A percentile compares a stretch with the other conserved stretches of the same genome.
phyloP scores from a whole-genome alignment of 2,329 filamentous ascomycete genomes.

The Teratosphaeria viscida region DNA sequence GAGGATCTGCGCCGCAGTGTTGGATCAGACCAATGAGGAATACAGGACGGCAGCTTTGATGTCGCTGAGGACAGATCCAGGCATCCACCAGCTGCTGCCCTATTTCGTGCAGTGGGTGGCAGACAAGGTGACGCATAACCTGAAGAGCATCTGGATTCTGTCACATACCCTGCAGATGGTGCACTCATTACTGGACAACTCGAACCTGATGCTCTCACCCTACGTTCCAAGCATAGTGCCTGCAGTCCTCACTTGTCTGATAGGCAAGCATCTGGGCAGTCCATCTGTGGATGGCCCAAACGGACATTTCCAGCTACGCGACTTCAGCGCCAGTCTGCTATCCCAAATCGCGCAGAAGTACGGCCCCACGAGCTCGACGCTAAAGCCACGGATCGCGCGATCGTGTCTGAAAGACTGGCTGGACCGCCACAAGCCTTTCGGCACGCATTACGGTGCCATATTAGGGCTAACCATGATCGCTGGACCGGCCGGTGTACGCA shows the following conservation, averaged over 20 bases:
- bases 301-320: conserved; percentile 68
- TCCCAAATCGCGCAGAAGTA: conserved; percentile 73
- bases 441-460: conserved; percentile 82
- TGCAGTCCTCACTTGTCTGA: conserved; percentile 81
- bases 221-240: conserved; percentile 65
- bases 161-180: conserved; percentile 88
- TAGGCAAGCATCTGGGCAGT: conserved; percentile 68
- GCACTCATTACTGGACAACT: conserved; percentile 73
- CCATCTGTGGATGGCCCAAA: conserved; percentile 36
- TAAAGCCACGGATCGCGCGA: conserved; percentile 81
- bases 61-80: conserved; percentile 78
- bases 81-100: conserved; percentile 86
- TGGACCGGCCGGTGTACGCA: conserved; percentile 53
- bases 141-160: conserved; percentile 81
- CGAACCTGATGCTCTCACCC: conserved; percentile 62
- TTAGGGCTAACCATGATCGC: conserved; percentile 70
- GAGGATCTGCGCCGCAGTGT: conserved; percentile 78
- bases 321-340: conserved; percentile 73
- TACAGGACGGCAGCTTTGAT: conserved; percentile 77
- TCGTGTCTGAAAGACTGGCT: conserved; percentile 88
- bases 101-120: conserved; percentile 96
- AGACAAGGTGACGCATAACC: conserved; percentile 87
- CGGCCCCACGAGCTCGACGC: conserved; percentile 64
- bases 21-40: conserved; percentile 80
- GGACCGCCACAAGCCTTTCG: conserved; percentile 70